A percentile compares a stretch with the other conserved stretches of the same genome.
Conservation (phyloP, 106 monocot genomes). For the Chionographis japonica region DNA sequence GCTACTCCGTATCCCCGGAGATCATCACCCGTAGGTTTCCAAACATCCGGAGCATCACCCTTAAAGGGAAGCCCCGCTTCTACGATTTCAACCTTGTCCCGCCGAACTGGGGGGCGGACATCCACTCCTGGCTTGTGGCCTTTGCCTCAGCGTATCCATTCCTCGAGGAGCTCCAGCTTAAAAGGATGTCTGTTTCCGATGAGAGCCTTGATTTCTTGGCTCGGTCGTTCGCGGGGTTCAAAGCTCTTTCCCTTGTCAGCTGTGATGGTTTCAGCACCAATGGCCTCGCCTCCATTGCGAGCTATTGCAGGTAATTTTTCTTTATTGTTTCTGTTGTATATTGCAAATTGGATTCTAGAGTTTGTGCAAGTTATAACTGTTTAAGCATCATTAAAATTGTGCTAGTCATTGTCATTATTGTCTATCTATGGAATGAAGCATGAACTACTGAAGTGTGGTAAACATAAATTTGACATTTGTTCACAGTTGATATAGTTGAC, state of each 20-base stretch:
- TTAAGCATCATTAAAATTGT: too few relatives aligned
- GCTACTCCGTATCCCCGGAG: slow-evolving; percentile 43
- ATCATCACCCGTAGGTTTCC: slow-evolving; percentile 27
- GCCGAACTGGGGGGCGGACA: slow-evolving; percentile 35
- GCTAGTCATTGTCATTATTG: too few relatives aligned
- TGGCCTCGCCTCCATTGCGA: slow-evolving; percentile 45
- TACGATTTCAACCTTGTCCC: slow-evolving; percentile 54
- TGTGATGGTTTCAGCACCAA: slow-evolving; percentile 56
- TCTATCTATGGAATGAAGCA: too few relatives aligned
- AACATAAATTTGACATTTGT: too few relatives aligned
- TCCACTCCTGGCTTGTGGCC: slow-evolving; percentile 30
- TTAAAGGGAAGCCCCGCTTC: slow-evolving; percentile 52
- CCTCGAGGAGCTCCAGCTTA: slow-evolving; percentile 46
- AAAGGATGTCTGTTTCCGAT: slow-evolving; percentile 45
- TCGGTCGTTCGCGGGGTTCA: slow-evolving; percentile 33
- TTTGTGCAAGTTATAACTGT: too few relatives aligned
- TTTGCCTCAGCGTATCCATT: slow-evolving; percentile 21
- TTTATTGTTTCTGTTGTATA: neutral
- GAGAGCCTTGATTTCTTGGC: slow-evolving; percentile 34
- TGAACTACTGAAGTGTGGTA: too few relatives aligned
- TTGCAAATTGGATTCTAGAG: too few relatives aligned
- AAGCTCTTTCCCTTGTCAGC: slow-evolving; percentile 33
- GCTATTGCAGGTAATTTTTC: slow-evolving; percentile 35
- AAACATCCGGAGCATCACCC: slow-evolving; percentile 12
- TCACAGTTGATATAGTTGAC: neutral